phyloP scores from a whole-genome alignment of 179 eudicot species.

The Spinacia oleracea region DNA sequence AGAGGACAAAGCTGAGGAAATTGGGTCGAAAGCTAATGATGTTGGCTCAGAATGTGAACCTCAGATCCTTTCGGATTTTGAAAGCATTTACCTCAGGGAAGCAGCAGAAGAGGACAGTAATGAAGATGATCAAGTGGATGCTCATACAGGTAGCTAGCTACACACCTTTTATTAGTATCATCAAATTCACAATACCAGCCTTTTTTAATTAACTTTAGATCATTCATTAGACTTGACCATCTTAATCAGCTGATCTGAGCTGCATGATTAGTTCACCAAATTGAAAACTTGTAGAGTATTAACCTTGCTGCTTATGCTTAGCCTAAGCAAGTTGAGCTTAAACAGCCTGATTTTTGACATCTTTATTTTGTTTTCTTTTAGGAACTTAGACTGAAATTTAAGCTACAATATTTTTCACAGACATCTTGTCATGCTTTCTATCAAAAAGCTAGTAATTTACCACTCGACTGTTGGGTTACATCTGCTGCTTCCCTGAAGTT shows the following conservation, averaged over 20 bases:
- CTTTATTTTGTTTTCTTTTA: not conserved
- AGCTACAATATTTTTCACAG: not conserved
- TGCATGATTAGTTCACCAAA: not conserved
- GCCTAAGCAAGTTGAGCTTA: not conserved
- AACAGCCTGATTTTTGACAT: not conserved
- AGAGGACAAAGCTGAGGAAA: not conserved
- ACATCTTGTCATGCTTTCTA: not conserved
- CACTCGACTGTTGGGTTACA: not conserved
- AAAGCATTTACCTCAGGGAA: constrained; percentile 29
- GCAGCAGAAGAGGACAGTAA: constrained; percentile 25
- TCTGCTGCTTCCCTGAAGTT: not conserved
- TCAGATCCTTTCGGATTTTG: constrained; percentile 27
- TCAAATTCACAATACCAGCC: too few relatives aligned
- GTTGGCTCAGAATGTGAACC: constrained; percentile 14
- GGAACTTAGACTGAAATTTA: not conserved
- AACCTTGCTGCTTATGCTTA: not conserved
- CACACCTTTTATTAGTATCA: not conserved
- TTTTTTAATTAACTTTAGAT: too few relatives aligned
- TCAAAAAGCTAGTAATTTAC: not conserved
- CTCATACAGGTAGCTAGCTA: constrained; percentile 19
- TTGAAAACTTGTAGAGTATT: too few relatives aligned
- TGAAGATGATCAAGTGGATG: constrained; percentile 17
- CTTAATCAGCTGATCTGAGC: not conserved
- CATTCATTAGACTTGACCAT: too few relatives aligned
- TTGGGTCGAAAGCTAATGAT: not conserved